phyloP scores from a whole-genome alignment of 2,329 filamentous ascomycete species.

The Cladorrhinum sp. region DNA sequence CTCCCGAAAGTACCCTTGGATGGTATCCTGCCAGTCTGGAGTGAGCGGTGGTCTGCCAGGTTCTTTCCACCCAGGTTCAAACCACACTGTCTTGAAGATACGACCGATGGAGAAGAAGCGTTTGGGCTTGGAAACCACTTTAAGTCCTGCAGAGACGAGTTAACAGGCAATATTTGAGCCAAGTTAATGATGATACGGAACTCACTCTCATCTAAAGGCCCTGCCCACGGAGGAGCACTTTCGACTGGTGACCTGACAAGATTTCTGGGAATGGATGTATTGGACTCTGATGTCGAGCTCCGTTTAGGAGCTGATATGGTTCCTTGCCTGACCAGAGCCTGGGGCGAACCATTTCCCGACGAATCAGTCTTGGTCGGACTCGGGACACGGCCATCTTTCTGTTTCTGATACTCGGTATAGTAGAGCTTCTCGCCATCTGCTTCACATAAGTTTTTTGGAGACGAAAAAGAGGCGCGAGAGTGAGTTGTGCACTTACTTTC shows the following conservation, averaged over 20 bases:
- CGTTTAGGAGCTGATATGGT: neutral
- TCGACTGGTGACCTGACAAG: neutral
- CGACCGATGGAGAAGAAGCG: constrained; percentile 30
- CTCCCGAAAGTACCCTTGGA: constrained; percentile 20
- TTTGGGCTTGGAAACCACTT: constrained; percentile 25
- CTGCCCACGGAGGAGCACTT: neutral
- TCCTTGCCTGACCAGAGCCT: neutral
- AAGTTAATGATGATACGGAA: neutral
- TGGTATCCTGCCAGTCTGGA: constrained; percentile 17
- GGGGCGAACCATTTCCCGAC: neutral
- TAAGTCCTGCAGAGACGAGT: constrained; percentile 19
- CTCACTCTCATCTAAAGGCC: constrained; percentile 17
- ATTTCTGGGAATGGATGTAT: neutral
- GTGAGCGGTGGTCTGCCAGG: constrained; percentile 3
- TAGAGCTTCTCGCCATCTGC: neutral
- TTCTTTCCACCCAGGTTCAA: constrained; percentile 23
- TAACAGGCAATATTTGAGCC: neutral
- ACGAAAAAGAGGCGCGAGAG: neutral
- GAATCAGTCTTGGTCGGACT: neutral
- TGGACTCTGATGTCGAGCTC: neutral
- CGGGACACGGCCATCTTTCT: neutral
- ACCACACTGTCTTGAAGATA: constrained; percentile 32
- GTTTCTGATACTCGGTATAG: constrained; percentile 8
- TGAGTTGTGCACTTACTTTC: neutral
- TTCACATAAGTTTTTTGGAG: neutral